A percentile compares a stretch with the other conserved stretches of the same genome.
Evolutionary conservation across 2,329 filamentous ascomycete genomes (phyloP).

Genomic region (Trichoderma sp.): DNA sequence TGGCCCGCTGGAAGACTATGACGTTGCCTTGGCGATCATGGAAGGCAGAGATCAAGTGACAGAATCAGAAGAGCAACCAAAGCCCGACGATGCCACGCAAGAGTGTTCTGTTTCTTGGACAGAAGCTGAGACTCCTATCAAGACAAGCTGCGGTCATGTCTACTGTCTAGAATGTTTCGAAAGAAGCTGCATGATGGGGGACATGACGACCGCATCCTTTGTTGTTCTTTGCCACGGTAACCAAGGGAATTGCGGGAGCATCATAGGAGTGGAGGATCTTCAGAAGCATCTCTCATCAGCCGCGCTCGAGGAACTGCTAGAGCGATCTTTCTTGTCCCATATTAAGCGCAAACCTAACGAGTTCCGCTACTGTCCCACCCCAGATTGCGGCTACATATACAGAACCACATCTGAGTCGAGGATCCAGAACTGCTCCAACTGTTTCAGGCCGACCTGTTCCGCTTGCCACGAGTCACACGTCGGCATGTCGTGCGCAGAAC

Average conservation of each 20-base stretch:
- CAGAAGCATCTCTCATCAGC: neutral
- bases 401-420: slow-evolving; percentile 28
- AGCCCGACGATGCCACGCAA: slow-evolving; percentile 39
- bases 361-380: slow-evolving; percentile 45
- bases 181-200: slow-evolving; percentile 14
- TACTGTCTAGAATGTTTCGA: slow-evolving; percentile 48
- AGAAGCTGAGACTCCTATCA: slow-evolving; percentile 38
- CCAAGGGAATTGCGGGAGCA: neutral
- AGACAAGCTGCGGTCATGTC: slow-evolving; percentile 40
- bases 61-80: neutral
- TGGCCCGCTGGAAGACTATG: slow-evolving; percentile 26
- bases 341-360: slow-evolving; percentile 34
- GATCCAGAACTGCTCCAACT: slow-evolving; percentile 37
- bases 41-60: neutral
- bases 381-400: slow-evolving; percentile 47
- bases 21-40: slow-evolving; percentile 4
- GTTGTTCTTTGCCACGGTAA: neutral
- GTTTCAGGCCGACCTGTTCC: slow-evolving; percentile 39
- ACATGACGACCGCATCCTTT: neutral
- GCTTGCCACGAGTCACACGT: slow-evolving; percentile 39
- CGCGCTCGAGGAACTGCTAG: slow-evolving; percentile 31
- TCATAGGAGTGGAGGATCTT: neutral
- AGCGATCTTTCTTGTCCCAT: slow-evolving; percentile 39
- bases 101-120: slow-evolving; percentile 40
- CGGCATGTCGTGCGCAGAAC: slow-evolving; percentile 37